Percentiles rank a stretch among this genome's conserved stretches.
phyloP scores from a whole-genome alignment of 129 eudicot genomes.

The Cynara cardunculus region DNA sequence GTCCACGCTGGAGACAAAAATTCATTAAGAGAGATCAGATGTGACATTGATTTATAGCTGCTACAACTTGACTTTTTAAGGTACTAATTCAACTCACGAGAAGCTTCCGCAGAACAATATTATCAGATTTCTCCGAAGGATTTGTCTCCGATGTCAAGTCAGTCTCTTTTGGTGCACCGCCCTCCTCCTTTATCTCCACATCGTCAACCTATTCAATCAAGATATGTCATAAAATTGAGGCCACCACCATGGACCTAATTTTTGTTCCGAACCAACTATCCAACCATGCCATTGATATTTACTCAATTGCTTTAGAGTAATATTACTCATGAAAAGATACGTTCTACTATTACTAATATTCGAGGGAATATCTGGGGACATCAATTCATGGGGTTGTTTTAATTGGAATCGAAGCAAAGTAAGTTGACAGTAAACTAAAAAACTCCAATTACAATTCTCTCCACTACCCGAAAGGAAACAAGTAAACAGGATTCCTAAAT shows the following conservation, averaged over 20 bases:
- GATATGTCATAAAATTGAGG: neutral
- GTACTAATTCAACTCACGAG: constrained; percentile 77
- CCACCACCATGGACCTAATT: neutral
- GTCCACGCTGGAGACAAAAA: constrained; percentile 78
- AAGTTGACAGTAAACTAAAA: neutral
- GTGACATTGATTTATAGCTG: constrained; percentile 20
- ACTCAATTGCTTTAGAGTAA: neutral
- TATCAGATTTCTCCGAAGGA: constrained; percentile 56
- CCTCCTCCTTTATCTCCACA: constrained; percentile 34
- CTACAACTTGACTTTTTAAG: constrained; percentile 28
- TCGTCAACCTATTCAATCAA: constrained; percentile 39
- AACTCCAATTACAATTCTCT: neutral
- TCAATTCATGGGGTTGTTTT: neutral
- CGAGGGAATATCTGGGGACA: neutral
- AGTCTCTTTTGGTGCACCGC: constrained; percentile 27
- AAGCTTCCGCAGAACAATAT: constrained; percentile 75
- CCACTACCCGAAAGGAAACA: constrained; percentile 1
- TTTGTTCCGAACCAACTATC: neutral
- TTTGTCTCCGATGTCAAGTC: constrained; percentile 30
- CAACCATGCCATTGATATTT: neutral
- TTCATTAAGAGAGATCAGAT: constrained; percentile 23
- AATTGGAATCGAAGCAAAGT: neutral
- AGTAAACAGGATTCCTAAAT: neutral
- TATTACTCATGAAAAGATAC: neutral
- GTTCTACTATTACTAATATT: neutral